Conservation (phyloP, 495 filamentous ascomycete species). For the Barbatosphaeria neglecta region DNA sequence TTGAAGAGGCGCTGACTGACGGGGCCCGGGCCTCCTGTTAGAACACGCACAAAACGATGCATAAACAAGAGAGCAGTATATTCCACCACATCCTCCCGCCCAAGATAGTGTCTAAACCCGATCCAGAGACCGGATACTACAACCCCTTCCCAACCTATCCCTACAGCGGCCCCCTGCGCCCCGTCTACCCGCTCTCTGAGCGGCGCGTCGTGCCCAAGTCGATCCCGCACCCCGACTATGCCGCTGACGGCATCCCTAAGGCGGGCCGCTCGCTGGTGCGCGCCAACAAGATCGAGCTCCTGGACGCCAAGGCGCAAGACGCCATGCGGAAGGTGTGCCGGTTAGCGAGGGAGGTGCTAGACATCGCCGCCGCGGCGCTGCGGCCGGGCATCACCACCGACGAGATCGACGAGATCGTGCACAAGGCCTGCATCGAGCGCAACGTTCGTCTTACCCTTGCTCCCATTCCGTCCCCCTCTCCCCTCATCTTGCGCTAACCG, state of each 20-base stretch:
- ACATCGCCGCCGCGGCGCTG: constrained; percentile 71
- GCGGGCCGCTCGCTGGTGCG: constrained; percentile 59
- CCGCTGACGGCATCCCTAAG: constrained; percentile 67
- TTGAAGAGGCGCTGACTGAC: too few relatives aligned
- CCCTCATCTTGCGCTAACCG: constrained; percentile 4
- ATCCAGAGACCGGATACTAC: constrained; percentile 77
- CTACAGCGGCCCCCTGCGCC: constrained; percentile 70
- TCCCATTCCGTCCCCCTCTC: not conserved
- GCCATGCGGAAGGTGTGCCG: constrained; percentile 91
- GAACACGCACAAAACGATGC: constrained; percentile 74
- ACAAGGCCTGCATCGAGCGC: constrained; percentile 89
- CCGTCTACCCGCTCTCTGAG: constrained; percentile 79
- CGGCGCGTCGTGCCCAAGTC: constrained; percentile 61
- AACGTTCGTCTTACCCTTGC: constrained; percentile 48
- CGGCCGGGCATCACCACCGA: constrained; percentile 91
- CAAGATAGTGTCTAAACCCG: constrained; percentile 71
- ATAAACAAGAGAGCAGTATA: constrained; percentile 74
- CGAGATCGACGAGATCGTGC: constrained; percentile 89
- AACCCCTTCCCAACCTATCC: constrained; percentile 84
- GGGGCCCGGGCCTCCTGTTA: too few relatives aligned
- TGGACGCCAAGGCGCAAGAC: constrained; percentile 64
- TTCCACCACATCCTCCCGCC: constrained; percentile 57
- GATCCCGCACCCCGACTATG: constrained; percentile 80
- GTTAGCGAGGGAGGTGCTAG: constrained; percentile 81
- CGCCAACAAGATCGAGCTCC: constrained; percentile 67